Base-by-base conservation (phyloP, 2,329 filamentous ascomycete species). In the Phaeosphaeriaceae sp. region DNA sequence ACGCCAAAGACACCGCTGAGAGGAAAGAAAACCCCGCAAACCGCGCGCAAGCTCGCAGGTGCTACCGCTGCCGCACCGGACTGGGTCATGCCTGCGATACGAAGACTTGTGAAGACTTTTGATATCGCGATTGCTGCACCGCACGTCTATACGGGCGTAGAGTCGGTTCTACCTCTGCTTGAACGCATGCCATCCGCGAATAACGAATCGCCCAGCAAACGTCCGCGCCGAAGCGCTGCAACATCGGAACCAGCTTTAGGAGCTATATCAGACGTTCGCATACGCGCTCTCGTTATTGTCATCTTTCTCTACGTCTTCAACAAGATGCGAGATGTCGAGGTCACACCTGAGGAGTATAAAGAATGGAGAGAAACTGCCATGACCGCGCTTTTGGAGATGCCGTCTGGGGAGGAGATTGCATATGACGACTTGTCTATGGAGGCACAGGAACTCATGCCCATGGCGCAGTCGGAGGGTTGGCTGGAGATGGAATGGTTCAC, bases 81-180 rank as follows among this genome's bases (percentile, higher is more conserved):
- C 27, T 96, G 91, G 91, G 82, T 89, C n/a, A 87, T 88, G 70
- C 86, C 89, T 0, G 84, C 86, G 0, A 86, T 92, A 9, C 85
- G 90, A 22, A 84, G 84, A 57, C 76, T 96, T 11, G 89, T 90
- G 73, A 83, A 83, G 41, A 83, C 85, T 22, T 82, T 92, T 10
- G 82, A 83, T 1, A 86, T 88, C 0, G 83, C 85, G 7, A 82
- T 81, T 3, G 84, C 93, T 2, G 87, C 86, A 0, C 90, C 90
- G 0, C 91, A 92, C 53, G 85, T 96, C 0, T 86, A 91, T 49
- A 89, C 91, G 0, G 92, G 91, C 1, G 83, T 93, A 51, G 89
- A 81, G 24, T 83, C 81, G 2, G 90, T 81, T 78, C 67, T 84
- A 2, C 77, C 75, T 10, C 64, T 77, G 9, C 70, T 75, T 10